These are phyloP conservation scores for Ilex aquifolium DNA, from an alignment of 257 asterid genomes.

Conservation along the genomic window DNA sequence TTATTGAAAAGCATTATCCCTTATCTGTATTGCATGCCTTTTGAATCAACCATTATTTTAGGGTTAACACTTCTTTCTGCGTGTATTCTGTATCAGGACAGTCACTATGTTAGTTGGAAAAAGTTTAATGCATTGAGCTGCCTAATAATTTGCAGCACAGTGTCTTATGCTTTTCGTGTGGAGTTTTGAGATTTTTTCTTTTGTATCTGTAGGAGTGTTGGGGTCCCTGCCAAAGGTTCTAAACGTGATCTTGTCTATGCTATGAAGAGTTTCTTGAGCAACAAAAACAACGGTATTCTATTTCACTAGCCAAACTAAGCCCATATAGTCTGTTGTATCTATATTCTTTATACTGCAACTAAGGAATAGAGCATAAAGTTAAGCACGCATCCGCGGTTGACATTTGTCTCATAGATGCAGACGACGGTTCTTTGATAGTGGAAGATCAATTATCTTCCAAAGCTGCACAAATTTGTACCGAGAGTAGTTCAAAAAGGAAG, in stretches of 20 bases:
- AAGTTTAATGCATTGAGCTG: not conserved
- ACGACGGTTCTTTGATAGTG: constrained; percentile 20
- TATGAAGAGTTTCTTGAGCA: constrained; percentile 39
- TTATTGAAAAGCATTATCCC: too few species aligned
- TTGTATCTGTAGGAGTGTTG: constrained; percentile 37
- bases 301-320: not conserved
- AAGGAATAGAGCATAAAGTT: not conserved
- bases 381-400: constrained; percentile 2
- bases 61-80: too few species aligned
- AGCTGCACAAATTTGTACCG: constrained; percentile 16
- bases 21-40: too few species aligned
- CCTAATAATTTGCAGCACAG: too few species aligned
- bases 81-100: too few species aligned
- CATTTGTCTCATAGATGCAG: constrained; percentile 22
- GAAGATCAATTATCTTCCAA: constrained; percentile 23
- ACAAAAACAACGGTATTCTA: constrained; percentile 42
- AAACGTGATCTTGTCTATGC: constrained; percentile 47
- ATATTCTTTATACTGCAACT: not conserved
- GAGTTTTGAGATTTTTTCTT: not conserved
- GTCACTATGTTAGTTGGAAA: not conserved
- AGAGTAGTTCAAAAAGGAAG: constrained; percentile 31
- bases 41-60: too few species aligned
- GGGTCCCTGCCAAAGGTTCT: constrained; percentile 50
- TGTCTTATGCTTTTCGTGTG: not conserved
- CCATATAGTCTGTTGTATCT: too few species aligned